These are phyloP conservation scores for Aspergillus tubingensis DNA, from an alignment of 2,329 filamentous ascomycete genomes.

Conservation along the genomic window DNA sequence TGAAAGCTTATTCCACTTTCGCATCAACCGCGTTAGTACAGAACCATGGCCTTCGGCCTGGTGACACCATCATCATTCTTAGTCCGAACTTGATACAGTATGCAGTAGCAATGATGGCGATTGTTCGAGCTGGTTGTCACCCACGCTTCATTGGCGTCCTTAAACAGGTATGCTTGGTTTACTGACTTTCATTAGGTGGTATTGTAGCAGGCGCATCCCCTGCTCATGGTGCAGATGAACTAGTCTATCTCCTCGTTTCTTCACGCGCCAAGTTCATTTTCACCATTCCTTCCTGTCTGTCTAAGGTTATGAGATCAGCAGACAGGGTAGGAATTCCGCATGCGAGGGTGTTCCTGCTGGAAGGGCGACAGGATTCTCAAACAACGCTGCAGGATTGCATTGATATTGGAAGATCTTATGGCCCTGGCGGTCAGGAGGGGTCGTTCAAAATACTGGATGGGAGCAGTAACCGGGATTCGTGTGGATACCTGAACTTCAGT, in stretches of 20 bases:
- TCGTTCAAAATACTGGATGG: conserved; percentile 54
- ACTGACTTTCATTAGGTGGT: conserved; percentile 35
- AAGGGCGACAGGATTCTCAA: conserved; percentile 55
- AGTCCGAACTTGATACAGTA: conserved; percentile 68
- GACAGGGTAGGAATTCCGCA: conserved; percentile 56
- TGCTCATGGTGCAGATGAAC: conserved; percentile 68
- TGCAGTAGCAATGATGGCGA: conserved; percentile 62
- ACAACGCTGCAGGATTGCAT: conserved; percentile 43
- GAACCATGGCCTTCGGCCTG: conserved; percentile 55
- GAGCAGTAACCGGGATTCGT: conserved; percentile 59
- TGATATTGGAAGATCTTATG: conserved; percentile 36
- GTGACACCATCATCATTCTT: conserved; percentile 63
- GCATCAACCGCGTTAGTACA: conserved; percentile 63
- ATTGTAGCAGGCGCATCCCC: conserved; percentile 64
- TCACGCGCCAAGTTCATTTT: conserved; percentile 60
- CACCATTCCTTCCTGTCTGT: conserved; percentile 57
- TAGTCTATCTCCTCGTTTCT: conserved; percentile 64
- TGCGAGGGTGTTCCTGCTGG: conserved; percentile 58
- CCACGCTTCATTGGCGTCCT: no score
- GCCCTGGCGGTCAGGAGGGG: conserved; percentile 31
- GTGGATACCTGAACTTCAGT: conserved; percentile 55
- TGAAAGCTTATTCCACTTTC: conserved; percentile 39
- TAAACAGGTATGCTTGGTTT: background rate
- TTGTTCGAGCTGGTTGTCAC: conserved; percentile 49
- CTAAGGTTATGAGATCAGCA: conserved; percentile 57